phyloP scores from a whole-genome alignment of 768 basidiomycete genomes.

The Thelephora aurantiotincta region DNA sequence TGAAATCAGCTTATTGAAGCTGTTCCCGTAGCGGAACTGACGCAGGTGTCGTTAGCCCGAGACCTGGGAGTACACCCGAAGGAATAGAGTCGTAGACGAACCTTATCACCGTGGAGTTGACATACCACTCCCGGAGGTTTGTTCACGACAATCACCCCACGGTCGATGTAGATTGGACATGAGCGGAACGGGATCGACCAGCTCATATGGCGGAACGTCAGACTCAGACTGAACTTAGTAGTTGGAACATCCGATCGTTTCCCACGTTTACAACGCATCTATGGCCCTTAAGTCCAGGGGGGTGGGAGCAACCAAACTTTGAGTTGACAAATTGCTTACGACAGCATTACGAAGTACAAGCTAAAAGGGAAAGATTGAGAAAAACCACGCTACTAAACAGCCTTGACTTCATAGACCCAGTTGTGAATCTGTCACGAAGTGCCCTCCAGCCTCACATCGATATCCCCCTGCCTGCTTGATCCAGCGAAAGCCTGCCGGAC shows the following conservation, averaged over 20 bases:
- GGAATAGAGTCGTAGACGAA: slow-evolving; percentile 4
- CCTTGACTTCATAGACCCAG: slow-evolving; percentile 16
- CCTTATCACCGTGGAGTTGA: slow-evolving; percentile 17
- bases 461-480: slow-evolving; percentile 25
- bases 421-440: slow-evolving; percentile 21
- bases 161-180: slow-evolving; percentile 33
- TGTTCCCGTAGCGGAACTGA: slow-evolving; percentile 3
- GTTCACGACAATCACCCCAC: slow-evolving; percentile 37
- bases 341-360: no score
- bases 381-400: no score
- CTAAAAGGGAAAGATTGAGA: no score
- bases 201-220: no score
- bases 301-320: no score
- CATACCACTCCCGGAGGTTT: slow-evolving; percentile 47
- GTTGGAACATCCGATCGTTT: no score
- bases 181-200: no score
- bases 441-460: slow-evolving; percentile 34
- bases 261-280: no score
- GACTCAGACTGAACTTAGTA: no score
- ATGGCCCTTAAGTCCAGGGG: no score
- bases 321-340: no score
- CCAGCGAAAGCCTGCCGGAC: slow-evolving; percentile 32
- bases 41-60: slow-evolving; percentile 8
- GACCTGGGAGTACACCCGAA: slow-evolving; percentile 11
- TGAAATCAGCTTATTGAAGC: neutral